These are phyloP conservation scores for Hevea brasiliensis DNA, from an alignment of 345 rosid species.

Conservation along the genomic window DNA sequence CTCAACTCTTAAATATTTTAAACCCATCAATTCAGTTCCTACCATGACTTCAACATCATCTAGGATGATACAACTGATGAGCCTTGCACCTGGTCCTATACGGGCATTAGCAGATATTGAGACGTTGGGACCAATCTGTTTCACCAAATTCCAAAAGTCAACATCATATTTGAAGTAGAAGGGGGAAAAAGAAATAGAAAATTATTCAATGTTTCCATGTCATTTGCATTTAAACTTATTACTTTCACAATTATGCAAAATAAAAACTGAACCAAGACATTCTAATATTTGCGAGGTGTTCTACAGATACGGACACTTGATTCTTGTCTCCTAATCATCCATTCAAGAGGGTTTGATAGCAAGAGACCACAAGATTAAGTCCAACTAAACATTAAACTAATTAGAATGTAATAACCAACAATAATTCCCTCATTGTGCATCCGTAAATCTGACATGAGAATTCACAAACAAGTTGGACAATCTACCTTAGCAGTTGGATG, in stretches of 20 bases:
- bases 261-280: neutral
- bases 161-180: neutral
- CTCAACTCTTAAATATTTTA: neutral
- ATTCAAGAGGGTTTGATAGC: neutral
- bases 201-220: neutral
- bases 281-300: neutral
- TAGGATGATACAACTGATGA: constrained; percentile 30
- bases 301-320: neutral
- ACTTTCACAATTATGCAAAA: neutral
- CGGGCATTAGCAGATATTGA: constrained; percentile 35
- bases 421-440: neutral
- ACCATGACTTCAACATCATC: constrained; percentile 35
- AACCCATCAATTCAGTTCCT: neutral
- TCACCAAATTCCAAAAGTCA: constrained; percentile 7
- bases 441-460: neutral
- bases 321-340: neutral
- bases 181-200: neutral
- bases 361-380: neutral
- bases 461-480: constrained; percentile 8
- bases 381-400: neutral
- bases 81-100: constrained; percentile 35
- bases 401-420: neutral
- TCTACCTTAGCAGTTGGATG: constrained; percentile 93
- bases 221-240: neutral
- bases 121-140: constrained; percentile 40